Percentiles rank a stretch among this genome's conserved stretches.
phyloP scores from a whole-genome alignment of 805 yeast genomes.

The Spathaspora sp. region DNA sequence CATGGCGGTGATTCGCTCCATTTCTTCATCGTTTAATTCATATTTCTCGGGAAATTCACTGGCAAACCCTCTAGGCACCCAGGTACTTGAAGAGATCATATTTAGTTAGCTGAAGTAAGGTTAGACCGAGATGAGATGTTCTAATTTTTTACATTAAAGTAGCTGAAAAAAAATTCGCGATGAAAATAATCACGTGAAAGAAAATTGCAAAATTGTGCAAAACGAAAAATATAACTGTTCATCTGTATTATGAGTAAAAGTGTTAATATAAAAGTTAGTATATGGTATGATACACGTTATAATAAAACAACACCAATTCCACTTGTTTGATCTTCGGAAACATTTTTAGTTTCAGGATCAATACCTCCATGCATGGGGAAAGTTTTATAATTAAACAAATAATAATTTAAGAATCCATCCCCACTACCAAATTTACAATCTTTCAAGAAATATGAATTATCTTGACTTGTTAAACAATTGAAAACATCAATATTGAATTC shows the following conservation, averaged over 20 bases:
- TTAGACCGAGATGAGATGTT: constrained; percentile 1
- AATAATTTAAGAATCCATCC: constrained; percentile 88
- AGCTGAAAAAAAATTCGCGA: not conserved
- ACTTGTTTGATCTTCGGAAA: constrained; percentile 56
- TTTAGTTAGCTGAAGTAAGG: not conserved
- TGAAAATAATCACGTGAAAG: not conserved
- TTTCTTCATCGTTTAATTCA: constrained; percentile 86
- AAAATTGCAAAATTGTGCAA: not conserved
- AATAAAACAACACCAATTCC: constrained; percentile 91
- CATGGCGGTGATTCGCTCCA: constrained; percentile 83
- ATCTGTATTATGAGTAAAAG: not conserved
- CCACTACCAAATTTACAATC: constrained; percentile 88
- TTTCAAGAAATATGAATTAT: constrained; percentile 78
- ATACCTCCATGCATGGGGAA: constrained; percentile 82
- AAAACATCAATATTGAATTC: constrained; percentile 76
- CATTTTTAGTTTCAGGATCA: constrained; percentile 48
- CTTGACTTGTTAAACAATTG: constrained; percentile 89
- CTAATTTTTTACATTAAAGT: not conserved
- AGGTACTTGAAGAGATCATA: constrained; percentile 87
- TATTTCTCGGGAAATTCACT: constrained; percentile 88
- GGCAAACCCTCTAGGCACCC: constrained; percentile 97
- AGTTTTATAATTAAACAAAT: constrained; percentile 85
- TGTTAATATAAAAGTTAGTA: not conserved
- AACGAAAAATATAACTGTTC: not conserved
- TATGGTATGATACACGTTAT: no score